Percentiles rank a stretch among this genome's conserved stretches.
These are phyloP conservation scores for Agaricus sinodeliciosus DNA, from an alignment of 768 basidiomycete genomes.

Conservation along the genomic window DNA sequence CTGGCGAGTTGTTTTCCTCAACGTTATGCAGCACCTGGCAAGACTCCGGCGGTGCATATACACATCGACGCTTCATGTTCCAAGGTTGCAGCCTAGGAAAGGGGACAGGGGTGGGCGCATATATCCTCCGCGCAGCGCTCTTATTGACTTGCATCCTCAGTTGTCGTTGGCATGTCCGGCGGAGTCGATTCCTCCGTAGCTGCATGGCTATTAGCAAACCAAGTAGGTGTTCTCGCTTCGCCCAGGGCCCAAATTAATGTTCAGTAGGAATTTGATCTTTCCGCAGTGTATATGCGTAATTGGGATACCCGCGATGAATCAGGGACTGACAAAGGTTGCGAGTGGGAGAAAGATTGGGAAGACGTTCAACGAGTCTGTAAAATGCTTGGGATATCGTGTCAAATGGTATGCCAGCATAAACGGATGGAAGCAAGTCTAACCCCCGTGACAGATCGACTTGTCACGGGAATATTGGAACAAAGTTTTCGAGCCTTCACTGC, in stretches of 20 bases:
- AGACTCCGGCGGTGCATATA: slow-evolving; percentile 4
- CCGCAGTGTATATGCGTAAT: slow-evolving; percentile 92
- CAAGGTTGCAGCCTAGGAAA: slow-evolving; percentile 15
- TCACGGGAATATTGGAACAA: slow-evolving; percentile 85
- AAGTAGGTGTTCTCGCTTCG: slow-evolving; percentile 33
- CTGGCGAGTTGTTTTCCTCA: too few species aligned
- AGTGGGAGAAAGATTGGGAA: slow-evolving; percentile 95
- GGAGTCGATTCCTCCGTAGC: slow-evolving; percentile 93
- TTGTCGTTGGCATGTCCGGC: slow-evolving; percentile 90
- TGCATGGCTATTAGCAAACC: slow-evolving; percentile 64
- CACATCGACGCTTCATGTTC: background rate
- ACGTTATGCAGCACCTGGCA: background rate
- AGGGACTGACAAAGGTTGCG: slow-evolving; percentile 75
- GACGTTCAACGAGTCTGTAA: slow-evolving; percentile 81
- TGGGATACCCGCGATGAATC: slow-evolving; percentile 88
- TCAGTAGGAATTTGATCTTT: slow-evolving; percentile 68
- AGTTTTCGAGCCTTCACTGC: slow-evolving; percentile 84
- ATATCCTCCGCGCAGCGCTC: background rate
- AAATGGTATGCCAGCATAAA: slow-evolving; percentile 43
- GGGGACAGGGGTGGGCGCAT: slow-evolving; percentile 24
- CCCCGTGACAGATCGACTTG: slow-evolving; percentile 63
- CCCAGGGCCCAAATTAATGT: background rate
- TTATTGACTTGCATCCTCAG: slow-evolving; percentile 29
- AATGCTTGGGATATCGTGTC: slow-evolving; percentile 64
- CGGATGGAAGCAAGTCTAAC: background rate